Conservation (phyloP, 768 basidiomycete genomes). For the Tubosaeta brunneosetosa region DNA sequence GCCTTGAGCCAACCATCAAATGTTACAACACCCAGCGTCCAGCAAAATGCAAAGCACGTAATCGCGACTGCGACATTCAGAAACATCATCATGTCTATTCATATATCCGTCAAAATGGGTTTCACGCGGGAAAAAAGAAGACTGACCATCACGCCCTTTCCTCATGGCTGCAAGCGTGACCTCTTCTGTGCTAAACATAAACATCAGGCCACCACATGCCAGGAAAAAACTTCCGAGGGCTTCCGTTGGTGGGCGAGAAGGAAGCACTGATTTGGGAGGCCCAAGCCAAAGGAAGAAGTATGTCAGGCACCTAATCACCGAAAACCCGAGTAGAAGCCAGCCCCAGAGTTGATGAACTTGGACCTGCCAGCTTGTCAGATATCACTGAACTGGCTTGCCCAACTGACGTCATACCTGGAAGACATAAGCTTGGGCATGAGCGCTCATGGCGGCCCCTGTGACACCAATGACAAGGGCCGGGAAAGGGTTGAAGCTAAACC, state of each 20-base stretch:
- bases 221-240: slow-evolving; percentile 83
- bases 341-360: slow-evolving; percentile 93
- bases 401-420: slow-evolving; percentile 58
- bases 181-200: slow-evolving; percentile 89
- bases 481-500: slow-evolving; percentile 83
- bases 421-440: slow-evolving; percentile 85
- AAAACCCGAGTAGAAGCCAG: slow-evolving; percentile 71
- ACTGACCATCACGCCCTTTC: slow-evolving; percentile 73
- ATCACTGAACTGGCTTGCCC: not conserved
- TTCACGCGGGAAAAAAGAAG: not conserved
- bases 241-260: slow-evolving; percentile 92
- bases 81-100: slow-evolving; percentile 83
- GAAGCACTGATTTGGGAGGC: slow-evolving; percentile 79
- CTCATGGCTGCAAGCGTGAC: slow-evolving; percentile 90
- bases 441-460: slow-evolving; percentile 90
- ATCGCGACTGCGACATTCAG: slow-evolving; percentile 79
- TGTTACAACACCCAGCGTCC: slow-evolving; percentile 69
- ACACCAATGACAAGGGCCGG: slow-evolving; percentile 92
- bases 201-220: slow-evolving; percentile 82
- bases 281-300: slow-evolving; percentile 93
- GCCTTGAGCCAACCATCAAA: slow-evolving; percentile 79
- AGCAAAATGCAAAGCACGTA: slow-evolving; percentile 82
- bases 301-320: slow-evolving; percentile 77
- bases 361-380: slow-evolving; percentile 43
- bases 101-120: slow-evolving; percentile 2